A percentile compares a stretch with the other conserved stretches of the same genome.
These are phyloP conservation scores for Cylindrotheca fusiformis DNA, from an alignment of 108 stramenopile species.

Conservation along the genomic window DNA sequence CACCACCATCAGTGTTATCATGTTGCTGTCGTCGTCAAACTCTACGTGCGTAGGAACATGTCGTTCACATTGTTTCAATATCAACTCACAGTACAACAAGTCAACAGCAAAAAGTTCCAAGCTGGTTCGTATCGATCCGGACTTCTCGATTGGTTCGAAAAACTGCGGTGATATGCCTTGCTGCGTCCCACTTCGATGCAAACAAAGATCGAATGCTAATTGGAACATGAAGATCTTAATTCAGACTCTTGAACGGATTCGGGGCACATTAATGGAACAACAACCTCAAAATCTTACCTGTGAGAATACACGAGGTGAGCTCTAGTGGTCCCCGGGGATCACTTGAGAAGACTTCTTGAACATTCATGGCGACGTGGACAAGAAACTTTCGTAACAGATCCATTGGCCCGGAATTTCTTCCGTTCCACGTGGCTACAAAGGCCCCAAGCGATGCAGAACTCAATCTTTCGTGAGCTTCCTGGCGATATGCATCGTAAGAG, in stretches of 20 bases:
- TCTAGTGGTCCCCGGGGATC: constrained; percentile 40
- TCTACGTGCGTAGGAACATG: constrained; percentile 27
- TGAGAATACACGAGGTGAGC: constrained; percentile 46
- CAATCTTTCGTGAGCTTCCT: constrained; percentile 27
- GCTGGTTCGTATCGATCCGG: not conserved
- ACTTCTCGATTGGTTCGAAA: constrained; percentile 18
- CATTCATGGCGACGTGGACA: constrained; percentile 54
- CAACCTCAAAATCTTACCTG: constrained; percentile 36
- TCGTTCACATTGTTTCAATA: constrained; percentile 58
- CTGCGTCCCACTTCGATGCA: constrained; percentile 18
- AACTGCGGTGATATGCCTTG: constrained; percentile 11
- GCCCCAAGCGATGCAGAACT: constrained; percentile 36
- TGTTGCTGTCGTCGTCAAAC: constrained; percentile 51
- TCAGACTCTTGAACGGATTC: not conserved
- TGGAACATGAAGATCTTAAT: not conserved
- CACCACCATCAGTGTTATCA: constrained; percentile 50
- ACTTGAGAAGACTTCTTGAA: constrained; percentile 50
- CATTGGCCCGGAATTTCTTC: constrained; percentile 56
- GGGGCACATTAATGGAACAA: not conserved
- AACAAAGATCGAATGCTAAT: constrained; percentile 12
- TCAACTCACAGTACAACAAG: constrained; percentile 65
- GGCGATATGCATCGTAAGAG: not conserved
- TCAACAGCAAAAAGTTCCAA: constrained; percentile 66
- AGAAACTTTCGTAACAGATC: constrained; percentile 56
- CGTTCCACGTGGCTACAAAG: constrained; percentile 47